A percentile compares a stretch with the other conserved stretches of the same genome.
Conservation (phyloP, 2,329 filamentous ascomycete species). For the Hawksworthiomyces lignivorus region DNA sequence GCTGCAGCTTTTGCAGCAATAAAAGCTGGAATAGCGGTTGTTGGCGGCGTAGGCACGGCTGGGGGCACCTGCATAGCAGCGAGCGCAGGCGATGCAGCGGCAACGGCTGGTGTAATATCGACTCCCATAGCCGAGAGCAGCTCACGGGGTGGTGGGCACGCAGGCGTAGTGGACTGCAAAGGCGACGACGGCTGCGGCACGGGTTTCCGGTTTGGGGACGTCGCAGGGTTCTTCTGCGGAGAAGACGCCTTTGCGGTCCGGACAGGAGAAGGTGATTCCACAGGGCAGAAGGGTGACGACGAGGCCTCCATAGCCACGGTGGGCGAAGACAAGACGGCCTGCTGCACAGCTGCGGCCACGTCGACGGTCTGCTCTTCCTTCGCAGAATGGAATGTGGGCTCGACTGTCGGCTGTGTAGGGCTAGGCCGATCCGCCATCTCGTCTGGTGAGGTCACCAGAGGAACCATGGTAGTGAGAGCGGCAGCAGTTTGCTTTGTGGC, state of each 20-base stretch:
- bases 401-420: constrained; percentile 24
- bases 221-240: constrained; percentile 6
- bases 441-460: constrained; percentile 4
- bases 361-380: constrained; percentile 35
- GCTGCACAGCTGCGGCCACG: constrained; percentile 3
- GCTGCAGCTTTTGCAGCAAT: background rate
- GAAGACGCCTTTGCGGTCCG: constrained; percentile 9
- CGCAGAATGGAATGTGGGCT: constrained; percentile 34
- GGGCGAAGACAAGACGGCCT: background rate
- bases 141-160: constrained; percentile 12
- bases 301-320: constrained; percentile 5
- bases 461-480: constrained; percentile 8
- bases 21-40: constrained; percentile 1
- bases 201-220: constrained; percentile 4
- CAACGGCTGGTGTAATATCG: background rate
- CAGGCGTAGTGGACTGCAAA: constrained; percentile 14
- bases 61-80: background rate
- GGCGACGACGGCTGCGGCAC: constrained; percentile 10
- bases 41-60: constrained; percentile 8
- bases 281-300: constrained; percentile 12
- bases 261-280: constrained; percentile 15
- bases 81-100: background rate
- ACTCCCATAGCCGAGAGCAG: constrained; percentile 12
- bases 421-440: constrained; percentile 16
- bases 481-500: background rate